phyloP scores from a whole-genome alignment of 306 rosid species.

The Macrotyloma uniflorum region DNA sequence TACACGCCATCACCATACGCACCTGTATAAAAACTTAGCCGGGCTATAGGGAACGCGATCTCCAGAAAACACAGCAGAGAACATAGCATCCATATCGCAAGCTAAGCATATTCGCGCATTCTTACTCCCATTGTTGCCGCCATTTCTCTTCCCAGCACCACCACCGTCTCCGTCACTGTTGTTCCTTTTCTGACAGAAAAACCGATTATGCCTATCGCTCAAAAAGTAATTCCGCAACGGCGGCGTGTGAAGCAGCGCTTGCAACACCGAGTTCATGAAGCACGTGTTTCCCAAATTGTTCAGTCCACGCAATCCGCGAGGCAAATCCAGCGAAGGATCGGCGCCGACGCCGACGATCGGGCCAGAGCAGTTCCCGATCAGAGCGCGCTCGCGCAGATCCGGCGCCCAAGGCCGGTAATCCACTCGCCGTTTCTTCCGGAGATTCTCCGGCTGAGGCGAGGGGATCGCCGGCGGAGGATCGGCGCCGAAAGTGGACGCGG shows the following conservation, averaged over 20 bases:
- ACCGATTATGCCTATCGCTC: slow-evolving; percentile 84
- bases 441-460: slow-evolving; percentile 69
- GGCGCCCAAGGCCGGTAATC: slow-evolving; percentile 82
- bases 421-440: slow-evolving; percentile 77
- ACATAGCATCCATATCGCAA: slow-evolving; percentile 84
- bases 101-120: slow-evolving; percentile 68
- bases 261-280: slow-evolving; percentile 93
- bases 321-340: slow-evolving; percentile 48
- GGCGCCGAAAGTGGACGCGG: slow-evolving; percentile 56
- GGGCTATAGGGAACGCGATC: slow-evolving; percentile 90
- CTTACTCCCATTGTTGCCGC: slow-evolving; percentile 41
- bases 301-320: slow-evolving; percentile 84
- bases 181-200: slow-evolving; percentile 69
- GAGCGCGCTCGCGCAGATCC: slow-evolving; percentile 61
- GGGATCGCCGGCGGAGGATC: slow-evolving; percentile 41
- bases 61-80: slow-evolving; percentile 80
- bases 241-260: slow-evolving; percentile 92
- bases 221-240: slow-evolving; percentile 88
- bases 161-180: slow-evolving; percentile 34
- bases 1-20: slow-evolving; percentile 5
- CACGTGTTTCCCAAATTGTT: slow-evolving; percentile 92
- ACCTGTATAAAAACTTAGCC: slow-evolving; percentile 92
- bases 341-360: slow-evolving; percentile 40
- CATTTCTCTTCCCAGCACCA: slow-evolving; percentile 38
- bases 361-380: slow-evolving; percentile 59